Base-by-base conservation (phyloP, 176 grass and related monocot genomes). In the Saccharum officinarum region DNA sequence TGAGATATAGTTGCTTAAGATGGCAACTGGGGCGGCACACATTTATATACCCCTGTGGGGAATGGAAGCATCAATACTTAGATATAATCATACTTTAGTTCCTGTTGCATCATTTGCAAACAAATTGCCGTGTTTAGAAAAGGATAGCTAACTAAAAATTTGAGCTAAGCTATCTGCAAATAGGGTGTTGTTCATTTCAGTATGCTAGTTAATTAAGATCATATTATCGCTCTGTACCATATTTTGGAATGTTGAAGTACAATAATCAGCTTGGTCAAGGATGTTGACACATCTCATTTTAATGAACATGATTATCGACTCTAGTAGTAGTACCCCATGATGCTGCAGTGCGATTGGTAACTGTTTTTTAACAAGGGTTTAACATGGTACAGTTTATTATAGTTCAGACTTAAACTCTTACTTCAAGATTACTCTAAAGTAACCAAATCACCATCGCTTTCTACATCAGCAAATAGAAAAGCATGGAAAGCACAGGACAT, bases 1-100 rank as follows among this genome's bases (percentile, higher is more conserved):
- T 88, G 81, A 47, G 64, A 86, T 79, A 50, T 79, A 68, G 12
- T 73, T 91, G 34, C 81, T 73, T 94, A 76, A 85, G 83, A 73
- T 28, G 74, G 50, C 71, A 84, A 22, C 1, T 7, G 28, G 46
- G 54, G 54, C 4, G 18, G 30, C 31, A 71, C 20, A 70, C 40
- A 60, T 63, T 36, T 36, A 37, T 18, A 67, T 81, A n/a, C 38
- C 62, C 36, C 61, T 46, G 47, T 46, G 57, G n/a, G 55, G 57
- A 60, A 60, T 60, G 57, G 57, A 60, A 40, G 14, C 10, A 65
- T 83, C 41, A 63, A 71, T 62, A 71, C 77, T 47, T 67, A 71
- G 52, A 54, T 9, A 79, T 61, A 52, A 42, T 66, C 9, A 5
- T 16, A 83, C 10, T 6, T 67, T 45, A 36, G 23, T 52, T 55